A percentile compares a stretch with the other conserved stretches of the same genome.
Evolutionary conservation across 805 yeast genomes (phyloP).

Genomic region (Maudiozyma bulderi): DNA sequence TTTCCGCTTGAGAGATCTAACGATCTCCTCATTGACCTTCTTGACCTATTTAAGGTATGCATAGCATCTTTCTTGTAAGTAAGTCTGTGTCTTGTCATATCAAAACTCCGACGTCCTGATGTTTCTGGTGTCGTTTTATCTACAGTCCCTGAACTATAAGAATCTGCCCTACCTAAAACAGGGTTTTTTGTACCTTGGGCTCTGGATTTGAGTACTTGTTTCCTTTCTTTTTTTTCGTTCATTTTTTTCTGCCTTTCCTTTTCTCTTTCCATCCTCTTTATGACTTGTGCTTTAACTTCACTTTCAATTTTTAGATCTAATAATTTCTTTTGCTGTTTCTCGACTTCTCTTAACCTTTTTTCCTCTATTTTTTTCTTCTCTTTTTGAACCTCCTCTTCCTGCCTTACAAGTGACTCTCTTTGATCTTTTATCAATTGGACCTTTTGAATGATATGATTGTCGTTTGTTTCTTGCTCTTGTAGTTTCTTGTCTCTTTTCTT

Average conservation of each 20-base stretch:
- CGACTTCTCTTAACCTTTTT: conserved; percentile 9
- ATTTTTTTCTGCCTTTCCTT: conserved; percentile 7
- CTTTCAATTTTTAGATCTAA: conserved; percentile 19
- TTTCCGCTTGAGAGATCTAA: not conserved
- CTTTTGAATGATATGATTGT: conserved; percentile 14
- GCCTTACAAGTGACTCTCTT: conserved; percentile 9
- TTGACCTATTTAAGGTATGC: not conserved
- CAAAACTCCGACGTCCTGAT: not conserved
- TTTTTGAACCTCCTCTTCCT: conserved; percentile 3
- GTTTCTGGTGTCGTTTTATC: not conserved
- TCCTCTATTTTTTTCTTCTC: conserved; percentile 8
- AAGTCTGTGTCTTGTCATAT: not conserved
- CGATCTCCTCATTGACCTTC: not conserved
- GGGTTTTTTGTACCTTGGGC: not conserved
- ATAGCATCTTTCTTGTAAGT: not conserved
- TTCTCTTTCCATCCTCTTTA: conserved; percentile 12
- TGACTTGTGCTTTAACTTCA: conserved; percentile 19
- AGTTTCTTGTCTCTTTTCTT: conserved; percentile 3
- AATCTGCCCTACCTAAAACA: not conserved
- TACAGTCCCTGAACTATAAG: not conserved
- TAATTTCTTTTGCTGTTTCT: conserved; percentile 12
- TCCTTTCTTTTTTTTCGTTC: not conserved
- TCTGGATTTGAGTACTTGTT: not conserved
- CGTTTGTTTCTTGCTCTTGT: conserved; percentile 15
- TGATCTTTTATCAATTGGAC: conserved; percentile 17